Conservation (phyloP, 176 grass and related monocot species). For the Lolium perenne region DNA sequence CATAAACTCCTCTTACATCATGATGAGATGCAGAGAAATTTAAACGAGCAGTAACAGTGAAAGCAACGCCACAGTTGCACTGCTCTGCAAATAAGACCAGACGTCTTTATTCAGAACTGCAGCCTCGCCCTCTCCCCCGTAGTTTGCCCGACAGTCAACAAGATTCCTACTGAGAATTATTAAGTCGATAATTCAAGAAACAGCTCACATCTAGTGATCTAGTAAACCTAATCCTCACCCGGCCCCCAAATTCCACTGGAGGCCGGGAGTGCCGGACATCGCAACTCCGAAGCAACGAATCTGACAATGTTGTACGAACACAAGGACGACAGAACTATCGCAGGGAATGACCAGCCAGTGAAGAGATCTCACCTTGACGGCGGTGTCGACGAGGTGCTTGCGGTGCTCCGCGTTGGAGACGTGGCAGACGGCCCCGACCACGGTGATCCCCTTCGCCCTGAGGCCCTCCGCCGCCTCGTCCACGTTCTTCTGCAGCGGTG, state of each 20-base stretch:
- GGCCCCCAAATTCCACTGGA: not conserved
- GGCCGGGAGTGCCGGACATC: not conserved
- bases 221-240: not conserved
- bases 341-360: not conserved
- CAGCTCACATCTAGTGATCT: not conserved
- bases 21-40: not conserved
- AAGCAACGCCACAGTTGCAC: not conserved
- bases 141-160: not conserved
- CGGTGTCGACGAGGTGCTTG: conserved; percentile 74
- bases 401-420: conserved; percentile 80
- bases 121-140: not conserved
- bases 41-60: not conserved
- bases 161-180: not conserved
- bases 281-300: not conserved
- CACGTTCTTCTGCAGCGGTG: conserved; percentile 78
- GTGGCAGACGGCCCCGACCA: conserved; percentile 75
- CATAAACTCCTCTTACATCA: not conserved
- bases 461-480: conserved; percentile 75
- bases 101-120: not conserved
- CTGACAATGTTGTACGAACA: not conserved
- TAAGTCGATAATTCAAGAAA: not conserved
- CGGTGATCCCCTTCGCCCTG: conserved; percentile 73
- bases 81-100: not conserved
- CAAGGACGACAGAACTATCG: not conserved
- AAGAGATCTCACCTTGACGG: conserved; percentile 62